Base-by-base conservation (phyloP, 306 rosid genomes). In the Acacia crassicarpa region DNA sequence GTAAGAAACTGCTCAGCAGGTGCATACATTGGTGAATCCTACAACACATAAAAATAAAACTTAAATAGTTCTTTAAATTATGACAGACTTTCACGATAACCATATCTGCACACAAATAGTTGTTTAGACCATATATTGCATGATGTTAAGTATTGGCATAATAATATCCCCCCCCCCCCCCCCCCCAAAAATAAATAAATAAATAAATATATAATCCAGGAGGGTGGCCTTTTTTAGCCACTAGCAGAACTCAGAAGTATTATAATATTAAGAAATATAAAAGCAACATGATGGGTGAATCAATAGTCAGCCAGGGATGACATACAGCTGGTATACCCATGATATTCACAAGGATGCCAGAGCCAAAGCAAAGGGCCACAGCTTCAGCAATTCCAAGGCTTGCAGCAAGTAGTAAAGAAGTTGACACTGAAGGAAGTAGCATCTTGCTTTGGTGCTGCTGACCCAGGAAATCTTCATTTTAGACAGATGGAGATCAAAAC, bases 241-340 rank as follows among this genome's bases (percentile, higher is more conserved):
- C 70, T 61, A 56, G 35, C 69, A 44, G 19, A 14, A 75, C 27
- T 73, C 46, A 13, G 53, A 83, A 74, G 68, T 61, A 84, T 20
- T 72, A 41, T 22, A 46, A 79, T 61, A 71, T 54, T 54, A 77
- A 46, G 72, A 67, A 58, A 76, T 54, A 23, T 9, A 69, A 59
- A 15, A 80, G 25, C 71, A 69, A 61, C 16, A 81, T 30, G 19
- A 78, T 65, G 33, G 30, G 76, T 58, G 67, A 77, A 77, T 54
- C 33, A 82, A 72, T 46, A 76, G 77, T 80, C 80, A 82, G 92
- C 80, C 49, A 84, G 72, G 88, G 66, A 80, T 83, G 93, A 93
- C 99, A 87, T 95, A 95, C 99, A 82, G 84, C 88, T 66, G 90
- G 88, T 93, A 95, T 89, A 85, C 99, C 99, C 96, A 95, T 89